Conservation (phyloP, 805 yeast genomes). For the Ogataea nitratoaversa region DNA sequence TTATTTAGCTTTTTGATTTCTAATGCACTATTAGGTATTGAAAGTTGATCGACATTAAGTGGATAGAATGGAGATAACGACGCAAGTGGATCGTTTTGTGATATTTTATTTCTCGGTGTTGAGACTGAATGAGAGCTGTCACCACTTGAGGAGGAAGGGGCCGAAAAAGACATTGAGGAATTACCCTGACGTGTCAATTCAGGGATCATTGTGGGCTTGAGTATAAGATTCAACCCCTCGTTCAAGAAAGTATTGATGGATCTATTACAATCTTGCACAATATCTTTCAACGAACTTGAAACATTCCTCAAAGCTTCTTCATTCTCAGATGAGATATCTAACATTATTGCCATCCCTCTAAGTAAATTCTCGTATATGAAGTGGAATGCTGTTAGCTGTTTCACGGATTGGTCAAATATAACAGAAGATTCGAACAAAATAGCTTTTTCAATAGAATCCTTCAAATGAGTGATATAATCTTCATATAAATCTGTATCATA, state of each 20-base stretch:
- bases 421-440: constrained; percentile 53
- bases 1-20: constrained; percentile 1
- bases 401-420: constrained; percentile 45
- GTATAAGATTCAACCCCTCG: constrained; percentile 9
- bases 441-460: constrained; percentile 48
- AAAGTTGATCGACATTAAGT: not conserved
- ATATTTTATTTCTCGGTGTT: not conserved
- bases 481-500: constrained; percentile 41
- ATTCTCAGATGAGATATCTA: constrained; percentile 16
- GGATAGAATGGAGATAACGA: constrained; percentile 4
- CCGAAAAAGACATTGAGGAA: constrained; percentile 1
- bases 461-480: constrained; percentile 37
- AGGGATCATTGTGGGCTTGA: constrained; percentile 4
- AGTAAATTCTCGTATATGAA: constrained; percentile 13
- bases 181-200: constrained; percentile 3
- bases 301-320: constrained; percentile 10
- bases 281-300: constrained; percentile 9
- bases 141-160: not conserved
- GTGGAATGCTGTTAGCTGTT: constrained; percentile 17
- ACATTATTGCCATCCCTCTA: constrained; percentile 9
- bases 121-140: not conserved
- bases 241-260: constrained; percentile 15
- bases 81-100: not conserved
- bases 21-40: not conserved
- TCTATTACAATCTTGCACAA: constrained; percentile 9